phyloP scores from a whole-genome alignment of 495 filamentous ascomycete genomes.

The Aspergillus campestris region DNA sequence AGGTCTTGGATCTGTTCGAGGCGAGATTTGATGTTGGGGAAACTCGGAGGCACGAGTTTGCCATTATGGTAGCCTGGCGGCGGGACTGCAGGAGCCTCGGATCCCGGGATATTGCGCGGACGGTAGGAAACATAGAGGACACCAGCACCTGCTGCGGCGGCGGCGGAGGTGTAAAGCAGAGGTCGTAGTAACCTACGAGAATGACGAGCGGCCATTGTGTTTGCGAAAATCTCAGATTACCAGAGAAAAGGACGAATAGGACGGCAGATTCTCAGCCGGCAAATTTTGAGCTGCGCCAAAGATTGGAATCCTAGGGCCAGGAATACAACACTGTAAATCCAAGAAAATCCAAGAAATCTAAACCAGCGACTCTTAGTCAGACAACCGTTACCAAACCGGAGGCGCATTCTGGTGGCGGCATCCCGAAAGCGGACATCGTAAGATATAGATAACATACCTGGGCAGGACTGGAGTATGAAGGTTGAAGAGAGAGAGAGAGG shows the following conservation, averaged over 20 bases:
- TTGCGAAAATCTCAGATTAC: neutral
- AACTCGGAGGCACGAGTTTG: conserved; percentile 69
- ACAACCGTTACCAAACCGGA: too few species aligned
- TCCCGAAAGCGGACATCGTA: too few species aligned
- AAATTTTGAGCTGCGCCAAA: too few species aligned
- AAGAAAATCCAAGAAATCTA: neutral
- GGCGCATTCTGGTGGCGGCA: too few species aligned
- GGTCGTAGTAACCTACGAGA: conserved; percentile 48
- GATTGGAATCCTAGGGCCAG: too few species aligned
- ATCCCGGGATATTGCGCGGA: conserved; percentile 78
- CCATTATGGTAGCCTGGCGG: conserved; percentile 77
- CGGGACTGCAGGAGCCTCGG: conserved; percentile 68
- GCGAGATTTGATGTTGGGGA: conserved; percentile 68
- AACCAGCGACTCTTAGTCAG: neutral
- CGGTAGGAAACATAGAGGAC: conserved; percentile 72
- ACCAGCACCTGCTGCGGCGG: conserved; percentile 48
- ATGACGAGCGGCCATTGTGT: conserved; percentile 51
- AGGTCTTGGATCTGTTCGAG: conserved; percentile 47
- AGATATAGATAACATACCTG: too few species aligned
- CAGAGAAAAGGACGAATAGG: neutral
- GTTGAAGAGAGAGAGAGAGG: conserved; percentile 6
- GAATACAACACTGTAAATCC: too few species aligned
- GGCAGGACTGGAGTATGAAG: neutral
- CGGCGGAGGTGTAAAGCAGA: conserved; percentile 54
- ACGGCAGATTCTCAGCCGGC: neutral